Percentiles rank a stretch among this genome's conserved stretches.
These are phyloP conservation scores for Tetrahymena thermophila DNA, from an alignment of 73 alveolate genomes.

Conservation along the genomic window DNA sequence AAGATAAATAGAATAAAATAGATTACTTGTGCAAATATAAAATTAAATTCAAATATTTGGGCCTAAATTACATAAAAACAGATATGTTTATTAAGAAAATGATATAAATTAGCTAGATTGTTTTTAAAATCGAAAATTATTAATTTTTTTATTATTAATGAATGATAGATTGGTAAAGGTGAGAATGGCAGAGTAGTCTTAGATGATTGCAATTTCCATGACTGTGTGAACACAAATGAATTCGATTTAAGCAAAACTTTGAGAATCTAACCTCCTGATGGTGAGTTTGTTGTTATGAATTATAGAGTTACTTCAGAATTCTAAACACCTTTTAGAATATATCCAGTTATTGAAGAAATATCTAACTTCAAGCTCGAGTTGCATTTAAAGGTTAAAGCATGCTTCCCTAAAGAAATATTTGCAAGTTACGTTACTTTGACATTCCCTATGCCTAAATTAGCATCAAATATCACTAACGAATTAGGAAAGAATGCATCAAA, in stretches of 20 bases:
- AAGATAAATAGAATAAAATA: too few species aligned
- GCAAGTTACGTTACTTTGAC: slow-evolving; percentile 61
- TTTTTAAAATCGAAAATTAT: not conserved
- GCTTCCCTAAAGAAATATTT: slow-evolving; percentile 62
- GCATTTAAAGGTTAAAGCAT: slow-evolving; percentile 77
- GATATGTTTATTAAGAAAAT: not conserved
- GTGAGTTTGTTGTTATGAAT: slow-evolving; percentile 98
- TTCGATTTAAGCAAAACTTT: slow-evolving; percentile 85
- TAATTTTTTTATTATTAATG: not conserved
- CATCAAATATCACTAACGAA: slow-evolving; percentile 65
- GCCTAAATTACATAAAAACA: too few species aligned
- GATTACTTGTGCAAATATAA: too few species aligned
- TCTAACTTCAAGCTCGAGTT: slow-evolving; percentile 78
- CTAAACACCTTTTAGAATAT: slow-evolving; percentile 93
- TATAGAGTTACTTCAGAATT: slow-evolving; percentile 94
- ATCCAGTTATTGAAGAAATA: slow-evolving; percentile 66
- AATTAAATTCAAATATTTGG: too few species aligned
- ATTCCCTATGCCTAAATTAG: slow-evolving; percentile 79
- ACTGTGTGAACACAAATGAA: slow-evolving; percentile 92
- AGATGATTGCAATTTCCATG: slow-evolving; percentile 97
- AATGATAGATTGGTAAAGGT: slow-evolving; percentile 40
- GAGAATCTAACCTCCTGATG: slow-evolving; percentile 96
- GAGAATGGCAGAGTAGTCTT: slow-evolving; percentile 73
- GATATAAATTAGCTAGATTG: not conserved
- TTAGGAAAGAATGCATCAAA: slow-evolving; percentile 46